A percentile compares a stretch with the other conserved stretches of the same genome.
These are phyloP conservation scores for Lichtheimia corymbifera DNA, from an alignment of 371 early-diverging fungal species.

Conservation along the genomic window DNA sequence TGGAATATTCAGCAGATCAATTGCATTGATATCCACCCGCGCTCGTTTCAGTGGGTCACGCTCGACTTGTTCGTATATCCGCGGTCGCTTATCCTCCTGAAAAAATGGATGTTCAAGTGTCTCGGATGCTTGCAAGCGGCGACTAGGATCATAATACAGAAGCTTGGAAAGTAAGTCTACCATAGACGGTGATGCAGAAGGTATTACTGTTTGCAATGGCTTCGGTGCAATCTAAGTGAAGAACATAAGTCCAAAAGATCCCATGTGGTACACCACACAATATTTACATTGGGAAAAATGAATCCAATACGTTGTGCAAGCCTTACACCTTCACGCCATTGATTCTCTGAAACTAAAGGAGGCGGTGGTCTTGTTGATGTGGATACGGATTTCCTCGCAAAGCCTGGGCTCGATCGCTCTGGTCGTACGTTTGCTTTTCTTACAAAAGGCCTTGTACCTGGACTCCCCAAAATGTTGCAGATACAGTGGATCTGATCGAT, in stretches of 20 bases:
- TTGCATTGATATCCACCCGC: conserved; percentile 3
- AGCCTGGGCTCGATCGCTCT: conserved; percentile 42
- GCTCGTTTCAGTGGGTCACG: conserved; percentile 1
- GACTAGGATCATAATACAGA: conserved; percentile 19
- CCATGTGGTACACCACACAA: neutral
- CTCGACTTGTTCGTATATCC: conserved; percentile 4
- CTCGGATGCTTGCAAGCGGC: conserved; percentile 19
- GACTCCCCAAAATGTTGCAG: conserved; percentile 65
- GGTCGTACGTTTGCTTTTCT: conserved; percentile 5
- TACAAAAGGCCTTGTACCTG: conserved; percentile 28
- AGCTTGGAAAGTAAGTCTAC: conserved; percentile 21
- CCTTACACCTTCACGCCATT: conserved; percentile 72
- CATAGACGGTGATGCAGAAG: conserved; percentile 24
- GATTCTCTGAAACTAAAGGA: conserved; percentile 39
- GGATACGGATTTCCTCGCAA: conserved; percentile 29
- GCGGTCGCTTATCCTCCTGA: conserved; percentile 14
- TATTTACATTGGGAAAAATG: conserved; percentile 49
- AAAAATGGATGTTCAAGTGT: conserved; percentile 65
- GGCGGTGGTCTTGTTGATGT: neutral
- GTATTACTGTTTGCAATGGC: conserved; percentile 16
- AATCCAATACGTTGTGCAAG: conserved; percentile 61
- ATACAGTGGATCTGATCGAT: conserved; percentile 88
- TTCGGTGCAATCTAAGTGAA: conserved; percentile 14
- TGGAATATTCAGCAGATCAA: conserved; percentile 13
- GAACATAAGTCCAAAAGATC: neutral